Conservation (phyloP, 2,329 filamentous ascomycete genomes). For the Fusarium mexicanum region DNA sequence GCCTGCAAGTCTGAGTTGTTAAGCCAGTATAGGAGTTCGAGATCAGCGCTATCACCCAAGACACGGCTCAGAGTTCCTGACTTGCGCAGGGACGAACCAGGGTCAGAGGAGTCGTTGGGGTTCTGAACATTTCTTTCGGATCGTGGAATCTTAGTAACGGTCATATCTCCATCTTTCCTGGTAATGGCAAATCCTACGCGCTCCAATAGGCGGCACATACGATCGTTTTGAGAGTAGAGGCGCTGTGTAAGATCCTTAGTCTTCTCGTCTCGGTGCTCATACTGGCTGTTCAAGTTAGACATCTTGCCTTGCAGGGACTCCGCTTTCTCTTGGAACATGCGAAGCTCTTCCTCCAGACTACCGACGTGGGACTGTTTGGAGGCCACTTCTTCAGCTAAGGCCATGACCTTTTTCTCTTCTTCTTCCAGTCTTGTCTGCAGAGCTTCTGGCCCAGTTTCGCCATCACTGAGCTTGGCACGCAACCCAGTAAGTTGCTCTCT, state of each 20-base stretch:
- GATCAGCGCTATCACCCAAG: slow-evolving; percentile 70
- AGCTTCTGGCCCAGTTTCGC: slow-evolving; percentile 83
- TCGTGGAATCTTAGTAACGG: slow-evolving; percentile 76
- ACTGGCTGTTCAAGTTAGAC: slow-evolving; percentile 62
- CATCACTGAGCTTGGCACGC: slow-evolving; percentile 78
- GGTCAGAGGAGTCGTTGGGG: slow-evolving; percentile 67
- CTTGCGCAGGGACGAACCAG: slow-evolving; percentile 61
- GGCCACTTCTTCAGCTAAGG: slow-evolving; percentile 75
- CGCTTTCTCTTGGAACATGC: slow-evolving; percentile 72
- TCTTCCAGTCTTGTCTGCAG: slow-evolving; percentile 79
- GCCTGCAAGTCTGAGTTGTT: slow-evolving; percentile 70
- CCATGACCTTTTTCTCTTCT: slow-evolving; percentile 76
- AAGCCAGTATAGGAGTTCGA: slow-evolving; percentile 85
- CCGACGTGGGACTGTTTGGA: slow-evolving; percentile 80
- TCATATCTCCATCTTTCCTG: slow-evolving; percentile 76
- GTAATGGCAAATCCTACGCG: slow-evolving; percentile 85
- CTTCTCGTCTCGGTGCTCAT: slow-evolving; percentile 75
- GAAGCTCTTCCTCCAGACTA: slow-evolving; percentile 79
- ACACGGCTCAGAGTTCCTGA: slow-evolving; percentile 65
- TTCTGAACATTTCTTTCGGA: slow-evolving; percentile 66
- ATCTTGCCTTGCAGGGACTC: slow-evolving; percentile 63
- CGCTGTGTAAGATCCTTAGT: slow-evolving; percentile 86
- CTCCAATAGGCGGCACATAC: slow-evolving; percentile 84
- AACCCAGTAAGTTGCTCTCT: slow-evolving; percentile 75
- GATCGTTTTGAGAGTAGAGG: slow-evolving; percentile 84